Base-by-base conservation (phyloP, 331 rosid genomes). In the Malus hybrid region DNA sequence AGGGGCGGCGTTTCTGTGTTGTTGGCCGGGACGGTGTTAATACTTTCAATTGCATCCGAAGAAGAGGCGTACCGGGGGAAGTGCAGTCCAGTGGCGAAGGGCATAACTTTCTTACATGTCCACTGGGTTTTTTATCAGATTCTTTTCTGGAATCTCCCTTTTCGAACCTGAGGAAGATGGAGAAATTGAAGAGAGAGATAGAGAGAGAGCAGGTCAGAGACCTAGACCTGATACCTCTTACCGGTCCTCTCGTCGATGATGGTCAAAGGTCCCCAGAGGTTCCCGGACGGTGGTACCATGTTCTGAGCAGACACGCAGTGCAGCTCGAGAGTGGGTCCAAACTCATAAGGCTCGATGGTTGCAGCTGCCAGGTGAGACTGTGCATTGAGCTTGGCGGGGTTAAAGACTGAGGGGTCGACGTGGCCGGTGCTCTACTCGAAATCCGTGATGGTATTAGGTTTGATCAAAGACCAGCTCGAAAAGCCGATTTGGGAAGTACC, bases 221-320 rank as follows among this genome's bases (percentile, higher is more conserved):
- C 83, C 59, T 86, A 80, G 69, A 91, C 61, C 76, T 83, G 88
- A 75, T 93, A 91, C 74, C 77, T 85, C 69, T 87, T 87, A 5
- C 96, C 94, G 16, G 97, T 93, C 69, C 98, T 82, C 64, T 88
- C 96, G 74, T 93, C 98, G 19, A 93, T 69, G 57, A 93, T 10
- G 66, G 90, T 89, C 82, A 93, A 76, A 28, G 83, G 72, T 7
- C 98, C 96, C 74, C 76, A 76, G 65, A 88, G 79, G 54, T 79
- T 83, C 7, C 73, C 79, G 20, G 90, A 86, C 0, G 91, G 90
- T 5, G 72, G 42, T 54, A 83, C 67, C 24, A 24, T 24, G 24
- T 24, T 24, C 79, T 81, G 91, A 71, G 86, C 79, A 0, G 90
- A 90, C 77, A 88, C 88, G 83, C 78, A 78, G 44, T 72, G 79